A percentile compares a stretch with the other conserved stretches of the same genome.
These are phyloP conservation scores for Neurospora sp. DNA, from an alignment of 495 filamentous ascomycete genomes.

Conservation along the genomic window DNA sequence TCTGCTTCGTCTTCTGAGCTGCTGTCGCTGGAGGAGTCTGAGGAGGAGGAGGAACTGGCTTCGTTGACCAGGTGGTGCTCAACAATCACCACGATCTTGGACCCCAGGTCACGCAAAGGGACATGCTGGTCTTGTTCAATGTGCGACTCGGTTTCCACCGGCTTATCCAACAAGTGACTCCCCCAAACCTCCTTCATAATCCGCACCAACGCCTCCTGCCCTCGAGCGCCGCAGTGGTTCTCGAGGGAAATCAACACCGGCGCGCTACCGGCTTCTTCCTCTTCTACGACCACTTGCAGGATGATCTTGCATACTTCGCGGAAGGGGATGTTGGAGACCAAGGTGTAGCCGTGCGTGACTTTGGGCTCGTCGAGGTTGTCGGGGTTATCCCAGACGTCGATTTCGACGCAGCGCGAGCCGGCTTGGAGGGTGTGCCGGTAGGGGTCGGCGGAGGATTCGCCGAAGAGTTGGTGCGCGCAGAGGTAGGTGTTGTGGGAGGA, in stretches of 20 bases:
- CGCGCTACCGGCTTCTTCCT: slow-evolving; percentile 27
- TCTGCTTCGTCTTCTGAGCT: slow-evolving; percentile 26
- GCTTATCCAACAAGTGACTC: slow-evolving; percentile 36
- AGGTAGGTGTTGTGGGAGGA: slow-evolving; percentile 75
- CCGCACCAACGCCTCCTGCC: slow-evolving; percentile 38
- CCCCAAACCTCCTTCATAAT: slow-evolving; percentile 48
- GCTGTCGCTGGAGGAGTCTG: not conserved
- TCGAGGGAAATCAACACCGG: slow-evolving; percentile 45
- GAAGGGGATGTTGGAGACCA: slow-evolving; percentile 45
- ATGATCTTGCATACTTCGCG: slow-evolving; percentile 43
- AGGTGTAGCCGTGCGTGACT: slow-evolving; percentile 46
- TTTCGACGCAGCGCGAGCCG: slow-evolving; percentile 47
- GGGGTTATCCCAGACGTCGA: slow-evolving; percentile 44
- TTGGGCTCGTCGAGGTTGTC: slow-evolving; percentile 41
- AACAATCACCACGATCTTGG: slow-evolving; percentile 45
- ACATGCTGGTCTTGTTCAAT: slow-evolving; percentile 29
- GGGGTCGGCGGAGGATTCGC: slow-evolving; percentile 33
- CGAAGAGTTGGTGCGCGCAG: slow-evolving; percentile 42
- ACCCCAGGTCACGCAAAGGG: slow-evolving; percentile 34
- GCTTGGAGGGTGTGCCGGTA: slow-evolving; percentile 39
- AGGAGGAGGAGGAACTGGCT: slow-evolving; percentile 14
- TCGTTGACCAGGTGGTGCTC: slow-evolving; percentile 45
- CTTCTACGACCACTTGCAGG: slow-evolving; percentile 36
- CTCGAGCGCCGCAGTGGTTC: slow-evolving; percentile 39
- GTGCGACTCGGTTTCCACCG: slow-evolving; percentile 34